Conservation (phyloP, 345 rosid species). For the Gossypium anomalum region DNA sequence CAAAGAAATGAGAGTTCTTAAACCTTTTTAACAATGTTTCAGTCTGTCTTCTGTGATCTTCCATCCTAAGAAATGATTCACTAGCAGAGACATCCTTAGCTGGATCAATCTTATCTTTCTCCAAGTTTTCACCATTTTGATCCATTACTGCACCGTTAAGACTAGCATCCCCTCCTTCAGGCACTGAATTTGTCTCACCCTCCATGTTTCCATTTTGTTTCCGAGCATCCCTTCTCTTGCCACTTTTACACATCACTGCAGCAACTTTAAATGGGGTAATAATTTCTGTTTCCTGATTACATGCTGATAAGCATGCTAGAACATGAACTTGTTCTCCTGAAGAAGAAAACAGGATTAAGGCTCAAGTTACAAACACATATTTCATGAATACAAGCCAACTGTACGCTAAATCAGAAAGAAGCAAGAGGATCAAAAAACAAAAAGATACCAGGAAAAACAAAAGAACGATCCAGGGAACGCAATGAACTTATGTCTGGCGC, state of each 20-base stretch:
- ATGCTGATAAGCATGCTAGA: constrained; percentile 81
- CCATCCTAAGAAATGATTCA: constrained; percentile 83
- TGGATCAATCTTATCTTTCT: constrained; percentile 46
- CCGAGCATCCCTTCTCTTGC: constrained; percentile 46
- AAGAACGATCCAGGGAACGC: constrained; percentile 66
- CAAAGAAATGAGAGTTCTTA: constrained; percentile 91
- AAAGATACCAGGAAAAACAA: constrained; percentile 82
- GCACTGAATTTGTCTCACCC: constrained; percentile 26
- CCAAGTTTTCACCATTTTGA: constrained; percentile 48
- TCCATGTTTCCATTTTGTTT: constrained; percentile 47
- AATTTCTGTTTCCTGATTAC: constrained; percentile 70
- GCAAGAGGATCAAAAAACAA: constrained; percentile 9
- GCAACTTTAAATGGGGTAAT: constrained; percentile 94
- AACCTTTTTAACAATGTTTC: constrained; percentile 70
- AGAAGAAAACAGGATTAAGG: constrained; percentile 25
- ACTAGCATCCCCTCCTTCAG: constrained; percentile 45
- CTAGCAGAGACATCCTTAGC: constrained; percentile 58
- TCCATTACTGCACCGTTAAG: constrained; percentile 33
- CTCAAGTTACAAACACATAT: constrained; percentile 7
- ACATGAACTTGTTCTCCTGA: constrained; percentile 91
- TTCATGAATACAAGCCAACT: not conserved
- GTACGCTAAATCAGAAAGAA: constrained; percentile 18
- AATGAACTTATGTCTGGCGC: constrained; percentile 58
- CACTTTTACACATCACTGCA: constrained; percentile 77
- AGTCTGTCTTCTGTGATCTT: constrained; percentile 70